Conservation (phyloP, 2,329 filamentous ascomycete genomes). For the Trematosphaeria pertusa region DNA sequence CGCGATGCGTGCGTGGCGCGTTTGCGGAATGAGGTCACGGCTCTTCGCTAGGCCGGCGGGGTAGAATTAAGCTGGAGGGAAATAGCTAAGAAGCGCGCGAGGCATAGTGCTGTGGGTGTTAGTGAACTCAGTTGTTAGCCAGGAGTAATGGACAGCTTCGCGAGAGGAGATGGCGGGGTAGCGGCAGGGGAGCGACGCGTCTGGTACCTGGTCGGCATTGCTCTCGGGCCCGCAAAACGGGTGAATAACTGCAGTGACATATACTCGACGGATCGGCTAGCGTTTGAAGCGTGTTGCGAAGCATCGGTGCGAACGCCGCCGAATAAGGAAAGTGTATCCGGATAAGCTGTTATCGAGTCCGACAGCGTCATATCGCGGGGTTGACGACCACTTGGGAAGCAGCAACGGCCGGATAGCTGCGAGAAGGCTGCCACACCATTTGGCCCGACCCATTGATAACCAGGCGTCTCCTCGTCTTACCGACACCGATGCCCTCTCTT, state of each 20-base stretch:
- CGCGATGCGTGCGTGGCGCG: no score
- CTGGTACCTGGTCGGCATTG: no score
- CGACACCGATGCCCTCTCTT: conserved; percentile 31
- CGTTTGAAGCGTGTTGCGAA: no score
- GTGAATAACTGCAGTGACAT: conserved; percentile 1
- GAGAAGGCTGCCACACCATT: conserved; percentile 14
- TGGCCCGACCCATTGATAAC: conserved; percentile 25
- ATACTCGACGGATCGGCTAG: background rate
- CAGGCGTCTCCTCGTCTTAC: conserved; percentile 22
- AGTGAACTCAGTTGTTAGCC: no score
- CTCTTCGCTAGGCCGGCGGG: no score
- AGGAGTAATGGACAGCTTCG: no score
- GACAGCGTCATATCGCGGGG: conserved; percentile 33
- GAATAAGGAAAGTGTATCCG: conserved; percentile 35
- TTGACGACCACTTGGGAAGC: conserved; percentile 18
- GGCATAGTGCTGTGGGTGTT: no score
- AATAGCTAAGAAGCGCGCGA: no score
- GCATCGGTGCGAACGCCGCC: no score
- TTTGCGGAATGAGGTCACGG: no score
- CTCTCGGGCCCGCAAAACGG: background rate
- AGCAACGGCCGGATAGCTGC: background rate
- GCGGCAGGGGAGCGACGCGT: background rate
- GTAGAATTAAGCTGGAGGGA: no score
- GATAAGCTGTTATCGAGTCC: conserved; percentile 13
- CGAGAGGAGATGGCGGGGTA: conserved; percentile 10